Conservation (phyloP, 2,329 filamentous ascomycete species). For the Aspergillus nomiae region DNA sequence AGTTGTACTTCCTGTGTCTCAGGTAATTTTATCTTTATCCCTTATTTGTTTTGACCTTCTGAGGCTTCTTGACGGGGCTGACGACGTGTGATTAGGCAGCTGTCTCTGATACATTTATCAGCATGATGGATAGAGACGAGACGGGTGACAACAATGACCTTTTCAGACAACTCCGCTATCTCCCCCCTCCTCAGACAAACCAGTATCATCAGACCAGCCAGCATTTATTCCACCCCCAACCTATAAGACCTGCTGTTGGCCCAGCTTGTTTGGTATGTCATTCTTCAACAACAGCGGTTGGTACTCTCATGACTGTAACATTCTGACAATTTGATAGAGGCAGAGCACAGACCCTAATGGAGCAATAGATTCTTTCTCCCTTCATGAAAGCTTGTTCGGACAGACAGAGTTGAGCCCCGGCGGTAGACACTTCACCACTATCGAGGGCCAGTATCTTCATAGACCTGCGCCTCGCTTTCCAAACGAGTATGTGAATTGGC, state of each 20-base stretch:
- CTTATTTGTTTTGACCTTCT: neutral
- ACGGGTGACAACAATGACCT: neutral
- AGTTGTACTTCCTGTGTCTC: neutral
- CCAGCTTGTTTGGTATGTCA: neutral
- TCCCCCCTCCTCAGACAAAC: slow-evolving; percentile 1
- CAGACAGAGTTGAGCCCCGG: neutral
- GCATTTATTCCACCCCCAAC: neutral
- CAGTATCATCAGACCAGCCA: neutral
- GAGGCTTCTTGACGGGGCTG: neutral
- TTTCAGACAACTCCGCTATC: slow-evolving; percentile 1
- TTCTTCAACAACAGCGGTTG: neutral
- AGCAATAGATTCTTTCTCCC: neutral
- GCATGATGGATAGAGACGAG: neutral
- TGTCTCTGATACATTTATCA: neutral
- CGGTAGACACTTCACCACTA: neutral
- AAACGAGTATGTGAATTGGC: neutral
- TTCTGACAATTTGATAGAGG: neutral
- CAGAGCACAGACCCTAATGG: neutral
- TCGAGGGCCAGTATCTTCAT: neutral
- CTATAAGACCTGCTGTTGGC: neutral
- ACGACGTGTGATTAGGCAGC: neutral
- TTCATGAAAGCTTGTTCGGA: neutral
- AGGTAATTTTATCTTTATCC: neutral
- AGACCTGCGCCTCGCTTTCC: neutral
- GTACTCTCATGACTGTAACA: neutral